These are phyloP conservation scores for Hymenoscyphus albidus DNA, from an alignment of 2,329 filamentous ascomycete species.

Conservation along the genomic window DNA sequence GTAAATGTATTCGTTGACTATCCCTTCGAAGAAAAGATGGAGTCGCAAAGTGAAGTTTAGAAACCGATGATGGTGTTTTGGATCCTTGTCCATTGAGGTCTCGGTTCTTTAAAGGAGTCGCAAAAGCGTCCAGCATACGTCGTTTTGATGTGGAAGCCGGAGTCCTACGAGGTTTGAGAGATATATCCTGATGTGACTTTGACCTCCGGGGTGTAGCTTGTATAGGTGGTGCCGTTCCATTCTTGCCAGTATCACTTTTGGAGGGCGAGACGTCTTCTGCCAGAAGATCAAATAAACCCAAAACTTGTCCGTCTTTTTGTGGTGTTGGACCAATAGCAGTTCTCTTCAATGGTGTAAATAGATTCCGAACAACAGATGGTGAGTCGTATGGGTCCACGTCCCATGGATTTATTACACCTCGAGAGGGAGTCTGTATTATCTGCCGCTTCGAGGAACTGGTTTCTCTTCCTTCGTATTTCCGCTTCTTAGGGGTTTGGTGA, in stretches of 20 bases:
- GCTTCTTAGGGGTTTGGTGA: conserved; percentile 37
- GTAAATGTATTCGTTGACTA: conserved; percentile 41
- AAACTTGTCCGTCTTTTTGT: conserved; percentile 70
- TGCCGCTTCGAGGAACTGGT: conserved; percentile 51
- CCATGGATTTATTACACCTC: conserved; percentile 33
- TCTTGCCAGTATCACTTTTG: conserved; percentile 28
- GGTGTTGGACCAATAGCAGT: conserved; percentile 73
- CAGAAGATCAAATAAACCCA: conserved; percentile 73
- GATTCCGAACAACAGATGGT: conserved; percentile 52
- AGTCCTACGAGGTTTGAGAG: conserved; percentile 36
- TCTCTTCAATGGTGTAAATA: conserved; percentile 57
- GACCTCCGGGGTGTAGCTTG: conserved; percentile 39
- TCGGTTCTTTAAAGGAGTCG: conserved; percentile 57
- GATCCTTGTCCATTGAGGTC: conserved; percentile 38
- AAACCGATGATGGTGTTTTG: conserved; percentile 48
- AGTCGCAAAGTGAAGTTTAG: conserved; percentile 60
- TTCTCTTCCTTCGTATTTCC: conserved; percentile 36
- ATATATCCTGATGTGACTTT: conserved; percentile 7
- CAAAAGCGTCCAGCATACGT: conserved; percentile 58
- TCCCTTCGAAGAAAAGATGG: conserved; percentile 65
- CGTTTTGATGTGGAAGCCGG: conserved; percentile 56
- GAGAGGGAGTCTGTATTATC: conserved; percentile 40
- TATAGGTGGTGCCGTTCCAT: conserved; percentile 24
- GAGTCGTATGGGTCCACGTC: conserved; percentile 48
- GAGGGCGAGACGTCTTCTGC: conserved; percentile 45